Base-by-base conservation (phyloP, 148 eudicot genomes). In the Vaccinium macrocarpon region DNA sequence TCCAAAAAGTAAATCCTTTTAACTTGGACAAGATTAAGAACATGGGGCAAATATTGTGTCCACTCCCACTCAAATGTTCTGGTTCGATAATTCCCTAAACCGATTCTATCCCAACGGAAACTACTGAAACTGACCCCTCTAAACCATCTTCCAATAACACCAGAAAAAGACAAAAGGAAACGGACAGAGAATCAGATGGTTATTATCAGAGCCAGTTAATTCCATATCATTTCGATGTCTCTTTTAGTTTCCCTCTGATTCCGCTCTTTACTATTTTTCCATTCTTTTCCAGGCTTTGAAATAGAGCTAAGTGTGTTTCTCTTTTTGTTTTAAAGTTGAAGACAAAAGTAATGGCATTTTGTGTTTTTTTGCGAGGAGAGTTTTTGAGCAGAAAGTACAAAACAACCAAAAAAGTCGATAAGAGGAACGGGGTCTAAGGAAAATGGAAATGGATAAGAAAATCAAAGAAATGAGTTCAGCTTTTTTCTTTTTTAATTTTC, bases 1-100 rank as follows among this genome's bases (percentile, higher is more conserved):
- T 19, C 78, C 29, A 46, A 75, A 75, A 75, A 75, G 46, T 75
- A 48, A 52, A 48, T 75, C 46, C 78, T 21, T 21, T 74, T 46
- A 49, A 75, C 78, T 13, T 8, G 49, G 25, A 18, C 8, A 42
- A 42, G 48, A 59, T 19, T 25, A 61, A 61, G 19, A 49, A 72
- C 76, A 72, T 71, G 49, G 35, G 49, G 76, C 76, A 71, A 6
- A 13, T 27, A 70, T 70, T 70, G 14, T 70, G 74, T 18, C 38
- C 74, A 19, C 66, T 61, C 66, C 38, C 74, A 19, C 66, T 61
- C 66, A 61, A 23, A 61, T 61, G 66, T 61, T 61, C 68, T 25
- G 68, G 27, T 61, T 61, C 27, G 10, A 61, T 19, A 59, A 59
- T 19, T 59, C 23, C 46, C 4, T 42, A 42, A 64, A 64, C 14